Conservation (phyloP, 768 basidiomycete genomes). For the Leucocoprinus sp. region DNA sequence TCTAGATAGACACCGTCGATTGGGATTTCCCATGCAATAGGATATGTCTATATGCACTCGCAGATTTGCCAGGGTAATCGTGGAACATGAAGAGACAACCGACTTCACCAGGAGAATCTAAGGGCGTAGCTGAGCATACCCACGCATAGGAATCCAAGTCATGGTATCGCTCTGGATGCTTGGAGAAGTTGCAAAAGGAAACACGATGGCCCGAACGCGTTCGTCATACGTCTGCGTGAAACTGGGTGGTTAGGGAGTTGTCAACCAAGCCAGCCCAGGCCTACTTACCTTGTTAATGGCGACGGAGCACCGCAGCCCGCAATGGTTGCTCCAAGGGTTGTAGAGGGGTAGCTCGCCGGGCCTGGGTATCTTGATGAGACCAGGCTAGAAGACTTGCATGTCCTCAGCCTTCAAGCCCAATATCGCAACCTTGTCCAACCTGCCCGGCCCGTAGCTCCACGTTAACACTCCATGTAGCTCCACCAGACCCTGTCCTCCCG, state of each 20-base stretch:
- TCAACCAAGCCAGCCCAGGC: not conserved
- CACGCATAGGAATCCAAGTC: conserved; percentile 59
- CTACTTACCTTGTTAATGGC: conserved; percentile 6
- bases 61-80: not conserved
- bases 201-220: not conserved
- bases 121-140: conserved; percentile 43
- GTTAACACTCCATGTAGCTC: conserved; percentile 31
- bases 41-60: conserved; percentile 39
- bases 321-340: conserved; percentile 30
- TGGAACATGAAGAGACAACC: not conserved
- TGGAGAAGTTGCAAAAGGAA: conserved; percentile 36
- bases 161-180: conserved; percentile 39
- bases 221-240: not conserved
- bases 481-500: conserved; percentile 20
- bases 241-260: not conserved
- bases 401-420: no score
- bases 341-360: no score
- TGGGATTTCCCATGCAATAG: conserved; percentile 64
- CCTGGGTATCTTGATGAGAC: conserved; percentile 24
- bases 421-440: conserved; percentile 35
- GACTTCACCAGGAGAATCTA: conserved; percentile 55
- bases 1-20: conserved; percentile 69
- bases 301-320: conserved; percentile 25
- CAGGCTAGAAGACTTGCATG: conserved; percentile 29
- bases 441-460: conserved; percentile 20